phyloP scores from a whole-genome alignment of 2,329 filamentous ascomycete species.

The Epichloe aotearoae region DNA sequence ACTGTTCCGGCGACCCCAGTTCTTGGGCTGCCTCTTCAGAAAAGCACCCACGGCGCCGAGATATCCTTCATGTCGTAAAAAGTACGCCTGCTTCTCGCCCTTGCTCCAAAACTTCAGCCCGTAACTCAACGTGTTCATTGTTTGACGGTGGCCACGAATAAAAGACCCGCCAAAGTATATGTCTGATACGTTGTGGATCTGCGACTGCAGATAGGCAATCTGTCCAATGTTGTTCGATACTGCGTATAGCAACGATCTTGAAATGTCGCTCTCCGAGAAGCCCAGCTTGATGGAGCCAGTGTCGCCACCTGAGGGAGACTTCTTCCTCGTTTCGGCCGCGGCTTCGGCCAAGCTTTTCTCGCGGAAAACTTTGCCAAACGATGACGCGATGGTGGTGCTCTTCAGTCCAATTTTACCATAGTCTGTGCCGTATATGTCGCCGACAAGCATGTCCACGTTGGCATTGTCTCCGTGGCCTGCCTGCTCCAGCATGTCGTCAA shows the following conservation, averaged over 20 bases:
- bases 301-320: constrained; percentile 33
- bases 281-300: constrained; percentile 22
- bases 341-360: constrained; percentile 77
- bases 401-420: constrained; percentile 95
- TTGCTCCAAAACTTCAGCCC: constrained; percentile 98
- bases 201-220: constrained; percentile 92
- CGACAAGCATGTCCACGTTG: constrained; percentile 90
- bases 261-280: constrained; percentile 77
- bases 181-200: constrained; percentile 78
- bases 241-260: constrained; percentile 80
- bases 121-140: constrained; percentile 93
- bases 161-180: constrained; percentile 98
- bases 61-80: constrained; percentile 90
- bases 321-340: constrained; percentile 59
- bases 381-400: constrained; percentile 87
- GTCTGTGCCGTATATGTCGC: constrained; percentile 93
- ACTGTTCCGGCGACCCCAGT: constrained; percentile 80
- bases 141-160: constrained; percentile 90
- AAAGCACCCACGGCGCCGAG: constrained; percentile 90
- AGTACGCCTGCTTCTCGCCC: constrained; percentile 88
- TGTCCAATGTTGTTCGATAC: constrained; percentile 98
- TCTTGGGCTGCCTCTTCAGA: constrained; percentile 74
- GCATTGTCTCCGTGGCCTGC: constrained; percentile 86
- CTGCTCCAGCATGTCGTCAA: constrained; percentile 92
- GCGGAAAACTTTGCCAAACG: constrained; percentile 92